Conservation (phyloP, 192 early-diverging fungal genomes). For the Dissophora ornata region DNA sequence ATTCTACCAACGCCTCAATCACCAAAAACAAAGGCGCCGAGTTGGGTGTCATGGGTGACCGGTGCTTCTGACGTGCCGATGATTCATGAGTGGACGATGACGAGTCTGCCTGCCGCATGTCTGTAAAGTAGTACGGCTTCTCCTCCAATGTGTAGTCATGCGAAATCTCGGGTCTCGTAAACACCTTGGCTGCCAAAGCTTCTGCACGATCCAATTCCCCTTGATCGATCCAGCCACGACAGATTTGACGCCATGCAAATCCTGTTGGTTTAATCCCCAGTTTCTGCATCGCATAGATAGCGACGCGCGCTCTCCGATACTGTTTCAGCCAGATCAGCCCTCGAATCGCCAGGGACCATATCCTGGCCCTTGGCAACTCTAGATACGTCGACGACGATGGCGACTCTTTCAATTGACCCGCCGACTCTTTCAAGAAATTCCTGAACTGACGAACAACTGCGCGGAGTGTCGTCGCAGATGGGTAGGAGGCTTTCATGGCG, state of each 20-base stretch:
- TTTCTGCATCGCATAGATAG: slow-evolving; percentile 39
- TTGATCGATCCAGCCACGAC: slow-evolving; percentile 50
- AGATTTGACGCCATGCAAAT: slow-evolving; percentile 44
- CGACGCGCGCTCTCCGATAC: slow-evolving; percentile 40
- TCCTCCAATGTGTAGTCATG: slow-evolving; percentile 39
- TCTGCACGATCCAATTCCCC: slow-evolving; percentile 44
- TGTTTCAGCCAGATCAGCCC: slow-evolving; percentile 48
- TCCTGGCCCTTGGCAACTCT: slow-evolving; percentile 38
- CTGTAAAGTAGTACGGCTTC: slow-evolving; percentile 33
- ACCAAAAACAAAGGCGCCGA: slow-evolving; percentile 37
- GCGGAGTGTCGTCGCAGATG: slow-evolving; percentile 35
- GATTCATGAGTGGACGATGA: not conserved
- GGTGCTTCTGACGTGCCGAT: slow-evolving; percentile 14
- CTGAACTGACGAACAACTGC: slow-evolving; percentile 47
- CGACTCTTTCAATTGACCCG: not conserved
- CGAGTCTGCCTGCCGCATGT: slow-evolving; percentile 9
- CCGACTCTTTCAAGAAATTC: slow-evolving; percentile 40
- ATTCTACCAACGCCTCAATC: slow-evolving; percentile 37
- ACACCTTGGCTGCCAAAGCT: slow-evolving; percentile 39
- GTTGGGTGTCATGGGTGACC: slow-evolving; percentile 48
- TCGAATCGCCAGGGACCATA: slow-evolving; percentile 43
- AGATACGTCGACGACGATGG: not conserved
- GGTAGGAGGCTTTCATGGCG: slow-evolving; percentile 36
- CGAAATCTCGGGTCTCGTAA: slow-evolving; percentile 30
- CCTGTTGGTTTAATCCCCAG: slow-evolving; percentile 45